These are phyloP conservation scores for Cutaneotrichosporon mucoides DNA, from an alignment of 1,284 basidiomycete species.

Conservation along the genomic window DNA sequence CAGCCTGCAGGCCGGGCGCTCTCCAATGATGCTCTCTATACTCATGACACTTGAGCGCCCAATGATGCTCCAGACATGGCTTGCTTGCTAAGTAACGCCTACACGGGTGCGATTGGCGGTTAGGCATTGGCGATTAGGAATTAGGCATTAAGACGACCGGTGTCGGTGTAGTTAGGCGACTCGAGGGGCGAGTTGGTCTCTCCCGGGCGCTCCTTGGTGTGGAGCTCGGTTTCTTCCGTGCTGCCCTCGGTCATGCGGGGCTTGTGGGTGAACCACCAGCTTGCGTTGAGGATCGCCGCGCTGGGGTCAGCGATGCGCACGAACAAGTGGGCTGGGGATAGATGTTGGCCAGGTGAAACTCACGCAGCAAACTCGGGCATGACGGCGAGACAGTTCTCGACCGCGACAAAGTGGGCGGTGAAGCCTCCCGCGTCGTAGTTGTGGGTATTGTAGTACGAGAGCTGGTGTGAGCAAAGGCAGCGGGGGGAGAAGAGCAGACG, in stretches of 20 bases:
- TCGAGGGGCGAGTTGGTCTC: neutral
- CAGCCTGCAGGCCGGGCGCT: no score
- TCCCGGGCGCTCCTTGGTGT: neutral
- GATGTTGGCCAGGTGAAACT: neutral
- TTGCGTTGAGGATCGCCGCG: conserved; percentile 9
- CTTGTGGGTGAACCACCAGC: conserved; percentile 5
- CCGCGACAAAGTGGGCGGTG: conserved; percentile 11
- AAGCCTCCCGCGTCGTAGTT: conserved; percentile 18
- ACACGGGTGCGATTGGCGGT: no score
- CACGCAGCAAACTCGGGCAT: conserved; percentile 19
- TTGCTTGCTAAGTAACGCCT: no score
- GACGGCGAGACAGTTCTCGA: conserved; percentile 19
- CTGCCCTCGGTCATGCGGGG: no score
- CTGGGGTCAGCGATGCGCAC: neutral
- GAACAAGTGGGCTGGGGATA: no score
- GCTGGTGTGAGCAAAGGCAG: conserved; percentile 5
- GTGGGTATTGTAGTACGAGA: conserved; percentile 19
- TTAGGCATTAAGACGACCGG: no score
- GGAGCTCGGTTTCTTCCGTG: no score
- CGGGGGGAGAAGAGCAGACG: neutral
- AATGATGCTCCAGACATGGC: no score
- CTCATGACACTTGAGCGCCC: no score
- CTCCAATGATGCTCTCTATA: no score
- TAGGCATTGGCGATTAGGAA: no score
- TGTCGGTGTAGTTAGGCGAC: no score